Evolutionary conservation across 805 yeast species (phyloP).

Genomic region (Saccharomycopsis olivae): DNA sequence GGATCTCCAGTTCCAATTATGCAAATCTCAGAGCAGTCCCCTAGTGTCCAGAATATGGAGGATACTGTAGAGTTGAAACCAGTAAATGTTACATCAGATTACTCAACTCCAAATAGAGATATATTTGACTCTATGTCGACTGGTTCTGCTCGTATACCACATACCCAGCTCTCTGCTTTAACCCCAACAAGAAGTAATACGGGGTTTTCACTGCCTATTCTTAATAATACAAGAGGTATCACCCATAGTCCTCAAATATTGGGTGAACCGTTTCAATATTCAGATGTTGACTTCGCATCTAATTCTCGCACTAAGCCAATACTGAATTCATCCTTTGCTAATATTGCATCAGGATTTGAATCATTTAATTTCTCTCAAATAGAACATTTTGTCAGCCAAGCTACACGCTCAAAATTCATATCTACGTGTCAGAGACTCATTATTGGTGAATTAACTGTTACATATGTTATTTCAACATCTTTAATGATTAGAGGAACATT

Average conservation of each 20-base stretch:
- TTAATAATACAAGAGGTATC: not conserved
- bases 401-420: constrained; percentile 5
- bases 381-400: not conserved
- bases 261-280: not conserved
- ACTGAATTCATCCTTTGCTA: not conserved
- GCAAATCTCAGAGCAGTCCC: not conserved
- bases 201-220: not conserved
- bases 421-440: constrained; percentile 8
- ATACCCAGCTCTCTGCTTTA: not conserved
- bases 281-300: not conserved
- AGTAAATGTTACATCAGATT: no score
- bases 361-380: not conserved
- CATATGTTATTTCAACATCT: constrained; percentile 13
- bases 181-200: not conserved
- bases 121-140: no score
- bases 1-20: not conserved
- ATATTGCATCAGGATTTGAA: not conserved
- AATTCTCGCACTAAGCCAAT: not conserved
- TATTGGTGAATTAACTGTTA: constrained; percentile 9
- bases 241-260: no score
- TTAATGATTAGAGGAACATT: constrained; percentile 14
- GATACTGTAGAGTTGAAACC: no score
- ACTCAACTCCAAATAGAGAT: not conserved
- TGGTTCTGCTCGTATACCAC: not conserved
- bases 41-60: no score